Evolutionary conservation across 805 yeast genomes (phyloP), one percentile per base, ranked within the genome.

Genomic region (Cyberlindnera suaveolens): DNA sequence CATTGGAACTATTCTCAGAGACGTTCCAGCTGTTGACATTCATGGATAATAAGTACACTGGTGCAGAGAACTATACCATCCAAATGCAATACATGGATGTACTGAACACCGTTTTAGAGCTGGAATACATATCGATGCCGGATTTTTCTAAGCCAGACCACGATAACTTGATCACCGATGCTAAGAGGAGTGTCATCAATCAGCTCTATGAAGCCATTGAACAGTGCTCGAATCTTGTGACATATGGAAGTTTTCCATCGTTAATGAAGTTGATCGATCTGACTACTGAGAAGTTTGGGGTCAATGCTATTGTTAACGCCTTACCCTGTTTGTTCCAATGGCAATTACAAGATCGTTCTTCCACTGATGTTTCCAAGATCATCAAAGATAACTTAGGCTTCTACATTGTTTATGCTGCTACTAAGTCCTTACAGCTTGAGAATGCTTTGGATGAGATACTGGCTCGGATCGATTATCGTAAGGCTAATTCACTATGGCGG

Each of bases 251-350:
- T 13, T 43, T 45, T 29, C 32, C 33, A 2, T 13, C 45, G 3
- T 19, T 46, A n/a, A 33, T 51, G 15, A 26, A 39, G 3, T 34
- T 49, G 32, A 31, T 53, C 23, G 50, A 54, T 4, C 34, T 51
- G 8, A 44, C 69, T 27, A 43, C 62, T 17, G 43, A 52, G 10
- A 62, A 61, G 23, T 67, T 67, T 41, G 82, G 81, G 1, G 57
- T 74, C 39, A 76, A 75, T 50, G 68, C 74, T 20, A 51, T 72
- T 18, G 65, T 59, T 45, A 72, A 73, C 47, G 70, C 67, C 38
- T 44, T 75, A 4, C 72, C 77, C 3, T 72, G 66, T 48, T 68
- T 74, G 47, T 64, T 64, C 43, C 66, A 65, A 43, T 75, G 79
- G 79, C 61, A 60, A 36, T 31, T 67, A 14, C 19, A 43, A 39